Evolutionary conservation across 179 eudicot species (phyloP), one percentile per base, ranked within the genome.

Genomic region (Pouteria campechiana): DNA sequence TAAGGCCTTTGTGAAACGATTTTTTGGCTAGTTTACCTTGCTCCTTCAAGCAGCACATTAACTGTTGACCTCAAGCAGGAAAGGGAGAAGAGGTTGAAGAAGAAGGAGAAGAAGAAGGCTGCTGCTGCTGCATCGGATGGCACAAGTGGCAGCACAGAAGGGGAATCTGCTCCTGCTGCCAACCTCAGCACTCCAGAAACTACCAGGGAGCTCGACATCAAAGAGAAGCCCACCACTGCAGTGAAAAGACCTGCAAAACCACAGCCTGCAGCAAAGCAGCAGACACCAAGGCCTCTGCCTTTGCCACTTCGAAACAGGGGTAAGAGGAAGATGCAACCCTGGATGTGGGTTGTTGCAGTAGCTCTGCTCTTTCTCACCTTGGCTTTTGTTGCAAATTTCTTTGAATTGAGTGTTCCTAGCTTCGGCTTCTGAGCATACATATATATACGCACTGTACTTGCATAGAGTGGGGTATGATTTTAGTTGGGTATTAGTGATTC

Each of bases 81-180:
- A 65, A 70, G 66, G 41, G 92, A 90, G 62, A 90, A 67, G 77
- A 84, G 74, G 47, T 63, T 87, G 48, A 82, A 65, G 70, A 90
- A 87, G 83, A 90, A 79, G 74, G 81, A 67, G 55, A 85, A 62
- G 59, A 81, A 72, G 77, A 74, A 56, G 62, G 67, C 65, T 14
- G 44, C 16, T 33, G 44, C 22, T 3, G 36, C 64, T 9, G n/a
- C n/a, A n/a, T n/a, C n/a, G n/a, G 85, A 60, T 46, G 44, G 10
- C 7, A 7, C 45, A 11, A 54, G 63, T 17, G 50, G 36, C 8
- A 61, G 16, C 32, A 36, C 37, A 14, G 67, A 57, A 46, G 58
- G 44, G 22, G 90, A 72, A 46, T 49, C 66, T 25, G 55, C 45
- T 28, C 48, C 61, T 23, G 38, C 28, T 14, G 37, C 56, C 23